Evolutionary conservation across 2,329 filamentous ascomycete genomes (phyloP), one percentile per base, ranked within the genome.

Genomic region (Colletotrichum sp.): DNA sequence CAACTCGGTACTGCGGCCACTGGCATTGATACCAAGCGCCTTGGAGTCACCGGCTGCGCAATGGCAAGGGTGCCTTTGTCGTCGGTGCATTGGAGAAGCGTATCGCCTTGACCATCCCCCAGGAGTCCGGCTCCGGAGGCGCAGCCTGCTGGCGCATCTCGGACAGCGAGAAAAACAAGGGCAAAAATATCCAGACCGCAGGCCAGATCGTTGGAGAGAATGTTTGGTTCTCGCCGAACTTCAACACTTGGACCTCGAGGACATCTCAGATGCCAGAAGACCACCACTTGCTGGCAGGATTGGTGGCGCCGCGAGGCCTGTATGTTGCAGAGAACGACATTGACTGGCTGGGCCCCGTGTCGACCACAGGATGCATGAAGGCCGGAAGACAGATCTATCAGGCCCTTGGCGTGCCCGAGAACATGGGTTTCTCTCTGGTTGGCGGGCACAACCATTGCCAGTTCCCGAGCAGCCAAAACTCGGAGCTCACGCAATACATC

Each of bases 51-150:
- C 16, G 91, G 91, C 7, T 93, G 91, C 89, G 91, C 55, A 92
- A 93, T 82, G 91, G 91, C 71, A 93, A 93, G 84, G 91, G 91
- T 15, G 91, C 91, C 34, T 88, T 93, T 77, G 85, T 93, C n/a
- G 89, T 88, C 6, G 91, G 90, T 18, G 91, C 91, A 4, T 85
- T 93, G 26, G 90, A 91, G 75, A 80, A 85, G 70, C 90, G 91
- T 56, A 91, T 93, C 75, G 90, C 89, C 21, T 86, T 93, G 38
- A 91, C 90, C 16, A 86, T 93, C 43, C 90, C 91, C 1, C 91
- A 93, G 81, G 91, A 93, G 83, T 91, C 90, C 8, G 91, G 91
- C 24, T 89, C 90, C 1, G 91, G 91, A 70, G 91, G 90, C 55
- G 87, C 91, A 24, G 90, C 90, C 18, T 92, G 90, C 84, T 93